phyloP scores from a whole-genome alignment of 371 early-diverging fungal genomes.

The Apophysomyces variabilis region DNA sequence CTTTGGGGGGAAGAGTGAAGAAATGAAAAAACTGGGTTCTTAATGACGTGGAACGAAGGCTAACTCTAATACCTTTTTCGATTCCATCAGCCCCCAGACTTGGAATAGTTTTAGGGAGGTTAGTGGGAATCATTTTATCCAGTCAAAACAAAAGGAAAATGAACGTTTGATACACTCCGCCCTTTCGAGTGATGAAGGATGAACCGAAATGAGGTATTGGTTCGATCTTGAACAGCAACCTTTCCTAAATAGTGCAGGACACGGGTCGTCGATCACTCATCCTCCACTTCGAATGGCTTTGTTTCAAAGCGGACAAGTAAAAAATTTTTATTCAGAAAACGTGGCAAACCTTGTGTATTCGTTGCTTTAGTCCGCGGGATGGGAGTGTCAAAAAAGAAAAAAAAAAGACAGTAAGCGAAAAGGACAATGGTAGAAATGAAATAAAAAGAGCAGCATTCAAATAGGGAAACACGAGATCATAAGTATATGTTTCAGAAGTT shows the following conservation, averaged over 20 bases:
- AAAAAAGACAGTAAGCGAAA: neutral
- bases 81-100: neutral
- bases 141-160: neutral
- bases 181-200: neutral
- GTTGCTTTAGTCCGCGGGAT: neutral
- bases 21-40: too few species aligned
- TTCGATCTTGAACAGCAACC: slow-evolving; percentile 7
- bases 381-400: neutral
- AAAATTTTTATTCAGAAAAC: slow-evolving; percentile 4
- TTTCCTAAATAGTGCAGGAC: slow-evolving; percentile 9
- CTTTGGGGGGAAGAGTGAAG: too few species aligned
- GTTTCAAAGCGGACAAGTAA: slow-evolving; percentile 8
- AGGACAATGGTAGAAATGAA: neutral
- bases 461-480: neutral
- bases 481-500: slow-evolving; percentile 2
- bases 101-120: neutral
- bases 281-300: neutral
- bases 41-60: too few species aligned
- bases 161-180: neutral
- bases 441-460: too few species aligned
- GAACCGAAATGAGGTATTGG: slow-evolving; percentile 11
- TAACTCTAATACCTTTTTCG: neutral
- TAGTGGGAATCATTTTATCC: too few species aligned
- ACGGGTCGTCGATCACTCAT: slow-evolving; percentile 10
- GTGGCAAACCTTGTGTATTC: slow-evolving; percentile 2